phyloP scores from a whole-genome alignment of 805 yeast genomes.

The Zygosaccharomyces rouxii region DNA sequence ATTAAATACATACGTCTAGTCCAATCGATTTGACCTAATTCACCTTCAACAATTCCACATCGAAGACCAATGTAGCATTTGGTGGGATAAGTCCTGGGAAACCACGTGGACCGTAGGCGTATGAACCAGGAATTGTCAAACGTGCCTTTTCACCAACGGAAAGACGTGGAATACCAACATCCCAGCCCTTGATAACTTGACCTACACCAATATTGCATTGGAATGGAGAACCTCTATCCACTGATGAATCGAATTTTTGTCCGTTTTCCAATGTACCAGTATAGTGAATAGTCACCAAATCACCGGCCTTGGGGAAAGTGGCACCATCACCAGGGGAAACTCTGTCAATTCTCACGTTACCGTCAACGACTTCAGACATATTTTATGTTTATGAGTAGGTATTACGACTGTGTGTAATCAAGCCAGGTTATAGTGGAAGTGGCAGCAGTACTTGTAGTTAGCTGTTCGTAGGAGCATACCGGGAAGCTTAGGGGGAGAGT shows the following conservation, averaged over 20 bases:
- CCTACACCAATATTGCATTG: conserved; percentile 93
- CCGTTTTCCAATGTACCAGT: conserved; percentile 94
- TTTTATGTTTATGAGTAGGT: too few relatives aligned
- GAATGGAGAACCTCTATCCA: conserved; percentile 94
- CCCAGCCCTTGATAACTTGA: conserved; percentile 97
- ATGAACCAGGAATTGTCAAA: conserved; percentile 86
- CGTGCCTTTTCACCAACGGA: conserved; percentile 91
- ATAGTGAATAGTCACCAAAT: conserved; percentile 89
- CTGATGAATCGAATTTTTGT: conserved; percentile 91
- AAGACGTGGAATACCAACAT: conserved; percentile 86
- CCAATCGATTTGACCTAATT: conserved; percentile 9
- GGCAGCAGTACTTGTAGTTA: too few relatives aligned
- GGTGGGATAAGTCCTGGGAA: conserved; percentile 97
- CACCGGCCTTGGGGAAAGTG: conserved; percentile 83
- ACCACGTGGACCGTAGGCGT: conserved; percentile 93
- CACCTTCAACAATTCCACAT: conserved; percentile 62
- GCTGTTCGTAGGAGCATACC: too few relatives aligned
- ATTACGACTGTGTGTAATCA: too few relatives aligned
- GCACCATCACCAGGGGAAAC: conserved; percentile 67
- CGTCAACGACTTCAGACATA: conserved; percentile 38
- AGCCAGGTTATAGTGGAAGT: too few relatives aligned
- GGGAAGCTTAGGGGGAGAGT: too few relatives aligned
- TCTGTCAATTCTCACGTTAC: conserved; percentile 39
- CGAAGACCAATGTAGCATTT: conserved; percentile 85
- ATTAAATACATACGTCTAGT: conserved; percentile 24